Percentiles rank a stretch among this genome's conserved stretches.
These are phyloP conservation scores for Pochonia chlamydosporia DNA, from an alignment of 2,329 filamentous ascomycete genomes.

Conservation along the genomic window DNA sequence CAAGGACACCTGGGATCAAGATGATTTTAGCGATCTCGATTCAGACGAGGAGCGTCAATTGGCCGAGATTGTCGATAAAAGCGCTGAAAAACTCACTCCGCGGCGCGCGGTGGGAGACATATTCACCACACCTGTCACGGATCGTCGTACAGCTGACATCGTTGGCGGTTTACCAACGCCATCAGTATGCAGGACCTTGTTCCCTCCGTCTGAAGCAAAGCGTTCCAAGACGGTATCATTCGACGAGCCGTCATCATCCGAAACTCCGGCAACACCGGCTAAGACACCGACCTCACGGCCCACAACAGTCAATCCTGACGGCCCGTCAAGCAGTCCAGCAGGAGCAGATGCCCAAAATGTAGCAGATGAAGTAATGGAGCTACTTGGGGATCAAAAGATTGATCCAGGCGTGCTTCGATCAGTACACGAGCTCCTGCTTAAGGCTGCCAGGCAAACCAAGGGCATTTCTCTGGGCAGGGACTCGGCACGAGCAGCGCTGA, in stretches of 20 bases:
- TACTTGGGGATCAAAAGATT: slow-evolving; percentile 41
- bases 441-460: slow-evolving; percentile 50
- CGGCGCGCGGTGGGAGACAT: slow-evolving; percentile 2
- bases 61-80: slow-evolving; percentile 28
- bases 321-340: slow-evolving; percentile 12
- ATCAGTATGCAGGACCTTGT: slow-evolving; percentile 29
- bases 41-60: slow-evolving; percentile 35
- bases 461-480: slow-evolving; percentile 63
- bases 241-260: slow-evolving; percentile 14
- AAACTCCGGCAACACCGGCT: background rate
- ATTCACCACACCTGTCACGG: slow-evolving; percentile 21
- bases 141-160: slow-evolving; percentile 15
- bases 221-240: slow-evolving; percentile 27
- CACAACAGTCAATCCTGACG: background rate
- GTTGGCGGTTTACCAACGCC: slow-evolving; percentile 25
- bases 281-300: background rate
- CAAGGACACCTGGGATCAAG: slow-evolving; percentile 19
- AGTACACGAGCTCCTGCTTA: slow-evolving; percentile 42
- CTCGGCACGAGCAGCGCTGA: slow-evolving; percentile 54
- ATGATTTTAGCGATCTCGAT: slow-evolving; percentile 26
- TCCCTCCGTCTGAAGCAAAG: slow-evolving; percentile 23
- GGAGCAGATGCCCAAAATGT: slow-evolving; percentile 25
- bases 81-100: slow-evolving; percentile 20
- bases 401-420: slow-evolving; percentile 27
- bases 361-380: slow-evolving; percentile 40